Conservation (phyloP, 805 yeast genomes). For the Monosporozyma aerobia region DNA sequence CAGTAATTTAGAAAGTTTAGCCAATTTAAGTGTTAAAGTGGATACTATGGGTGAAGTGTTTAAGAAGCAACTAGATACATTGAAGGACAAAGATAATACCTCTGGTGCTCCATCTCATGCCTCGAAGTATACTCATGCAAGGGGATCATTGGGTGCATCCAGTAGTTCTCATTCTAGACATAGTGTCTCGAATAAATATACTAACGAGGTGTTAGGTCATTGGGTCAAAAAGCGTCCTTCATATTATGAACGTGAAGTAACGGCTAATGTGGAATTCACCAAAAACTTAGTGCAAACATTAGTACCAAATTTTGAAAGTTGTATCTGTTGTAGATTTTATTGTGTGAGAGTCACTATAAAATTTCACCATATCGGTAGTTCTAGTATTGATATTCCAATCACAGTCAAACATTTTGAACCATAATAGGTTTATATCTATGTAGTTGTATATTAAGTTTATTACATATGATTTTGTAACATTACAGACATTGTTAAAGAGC, state of each 20-base stretch:
- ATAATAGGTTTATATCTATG: not conserved
- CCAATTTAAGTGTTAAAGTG: constrained; percentile 15
- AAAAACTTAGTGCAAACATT: constrained; percentile 33
- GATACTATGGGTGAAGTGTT: constrained; percentile 16
- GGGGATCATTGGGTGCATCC: not conserved
- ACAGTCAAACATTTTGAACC: not conserved
- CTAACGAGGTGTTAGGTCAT: constrained; percentile 13
- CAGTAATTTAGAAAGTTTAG: constrained; percentile 26
- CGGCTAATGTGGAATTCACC: constrained; percentile 10
- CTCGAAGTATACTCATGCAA: not conserved
- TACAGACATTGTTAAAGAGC: not conserved
- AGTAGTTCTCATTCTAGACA: not conserved
- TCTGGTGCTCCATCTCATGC: not conserved
- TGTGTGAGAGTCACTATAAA: constrained; percentile 35
- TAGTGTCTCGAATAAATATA: constrained; percentile 13
- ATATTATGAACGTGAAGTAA: constrained; percentile 27
- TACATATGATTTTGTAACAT: not conserved
- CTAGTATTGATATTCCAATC: not conserved
- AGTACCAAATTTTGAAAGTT: constrained; percentile 39
- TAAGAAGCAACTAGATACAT: constrained; percentile 22
- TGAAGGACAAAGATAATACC: constrained; percentile 7
- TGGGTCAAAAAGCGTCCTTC: constrained; percentile 27
- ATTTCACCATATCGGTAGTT: constrained; percentile 17
- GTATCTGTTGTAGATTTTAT: constrained; percentile 39
- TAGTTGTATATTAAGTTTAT: not conserved